A percentile compares a stretch with the other conserved stretches of the same genome.
These are phyloP conservation scores for Salix viminalis DNA, from an alignment of 345 rosid genomes.

Conservation along the genomic window DNA sequence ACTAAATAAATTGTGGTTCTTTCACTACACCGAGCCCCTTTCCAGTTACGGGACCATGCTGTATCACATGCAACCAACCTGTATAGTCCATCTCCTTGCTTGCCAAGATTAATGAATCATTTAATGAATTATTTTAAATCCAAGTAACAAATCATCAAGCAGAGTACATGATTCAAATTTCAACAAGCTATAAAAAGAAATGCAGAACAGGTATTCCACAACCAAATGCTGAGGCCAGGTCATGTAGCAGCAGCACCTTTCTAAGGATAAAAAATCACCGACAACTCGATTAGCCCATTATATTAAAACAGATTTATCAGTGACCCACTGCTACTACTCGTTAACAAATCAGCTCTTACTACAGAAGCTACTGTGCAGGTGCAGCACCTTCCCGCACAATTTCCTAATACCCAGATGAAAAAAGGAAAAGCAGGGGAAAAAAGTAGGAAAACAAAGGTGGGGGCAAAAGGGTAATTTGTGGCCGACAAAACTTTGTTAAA, in stretches of 20 bases:
- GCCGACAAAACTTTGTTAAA: slow-evolving; percentile 19
- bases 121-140: neutral
- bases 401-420: too few relatives aligned
- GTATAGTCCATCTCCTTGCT: neutral
- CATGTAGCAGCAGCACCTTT: neutral
- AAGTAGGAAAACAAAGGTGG: neutral
- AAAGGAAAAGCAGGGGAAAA: neutral
- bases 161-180: neutral
- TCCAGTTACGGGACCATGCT: neutral
- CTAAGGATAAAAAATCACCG: neutral
- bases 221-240: neutral
- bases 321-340: neutral
- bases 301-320: neutral
- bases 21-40: neutral
- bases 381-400: neutral
- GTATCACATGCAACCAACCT: neutral
- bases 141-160: neutral
- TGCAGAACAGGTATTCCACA: neutral
- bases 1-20: neutral
- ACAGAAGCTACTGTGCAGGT: neutral
- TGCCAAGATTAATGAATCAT: neutral
- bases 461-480: slow-evolving; percentile 16
- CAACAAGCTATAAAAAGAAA: neutral
- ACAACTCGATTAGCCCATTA: neutral
- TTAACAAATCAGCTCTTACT: neutral